Evolutionary conservation across 192 early-diverging fungal species (phyloP), one percentile per base, ranked within the genome.

Genomic region (Chytriomyces hyalinus): DNA sequence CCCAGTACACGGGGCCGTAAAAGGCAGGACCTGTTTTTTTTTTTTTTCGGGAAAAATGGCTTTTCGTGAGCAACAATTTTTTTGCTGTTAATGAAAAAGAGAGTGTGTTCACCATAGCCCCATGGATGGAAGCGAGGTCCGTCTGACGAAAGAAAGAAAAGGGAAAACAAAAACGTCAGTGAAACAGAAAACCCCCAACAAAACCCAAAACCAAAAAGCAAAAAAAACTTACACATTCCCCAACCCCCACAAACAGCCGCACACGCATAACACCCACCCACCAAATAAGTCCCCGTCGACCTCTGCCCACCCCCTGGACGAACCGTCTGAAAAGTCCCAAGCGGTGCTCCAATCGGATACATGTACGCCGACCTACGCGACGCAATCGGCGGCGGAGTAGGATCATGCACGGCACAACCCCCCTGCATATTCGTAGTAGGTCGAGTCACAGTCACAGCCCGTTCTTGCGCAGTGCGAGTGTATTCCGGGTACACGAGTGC

Each of bases 361-460:
- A 20, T 26, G 15, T 15, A 22, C 6, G 36, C 28, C 3, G 20
- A 43, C 15, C 73, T 22, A 13, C 73, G 59, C 8, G 36, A 28
- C 7, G 69, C 22, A 53, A 57, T 51, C 26, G 72, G 72, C 1
- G 69, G 75, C 6, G 50, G 59, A 20, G 76, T 68, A 7, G 80
- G 76, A 67, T 81, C 76, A 53, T 81, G 80, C 45, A 60, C 66
- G 5, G 6, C 57, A 67, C 81, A 82, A 15, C 77, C 81, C 2
- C 81, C 77, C 4, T 8, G 15, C 59, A 44, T 9, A 3, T 22
- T 47, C 10, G 53, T 63, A 11, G 63, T 65, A 17, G 66, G 66
- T n/a, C 66, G 26, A n/a, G 78, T 67, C 26, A 74, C 20, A 26
- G 51, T 74, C 6, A 22, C 67, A 51, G 65, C 68, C 2, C 49